phyloP scores from a whole-genome alignment of 805 yeast species.

The Wickerhamomyces chaumierensis region DNA sequence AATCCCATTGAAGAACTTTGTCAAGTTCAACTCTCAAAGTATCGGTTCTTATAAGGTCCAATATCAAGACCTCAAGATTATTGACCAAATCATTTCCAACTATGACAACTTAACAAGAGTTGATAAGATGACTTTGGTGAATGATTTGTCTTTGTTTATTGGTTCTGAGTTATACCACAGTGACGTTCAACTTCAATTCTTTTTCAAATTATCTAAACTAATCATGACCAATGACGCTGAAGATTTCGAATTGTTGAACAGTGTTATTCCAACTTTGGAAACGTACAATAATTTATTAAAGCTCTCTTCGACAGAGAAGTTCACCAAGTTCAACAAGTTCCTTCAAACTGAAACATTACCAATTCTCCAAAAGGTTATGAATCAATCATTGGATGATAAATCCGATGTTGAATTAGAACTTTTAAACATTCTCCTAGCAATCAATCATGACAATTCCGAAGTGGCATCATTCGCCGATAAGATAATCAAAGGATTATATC shows the following conservation, averaged over 20 bases:
- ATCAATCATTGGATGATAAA: slow-evolving; percentile 24
- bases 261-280: slow-evolving; percentile 19
- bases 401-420: slow-evolving; percentile 29
- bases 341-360: slow-evolving; percentile 5
- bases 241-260: slow-evolving; percentile 18
- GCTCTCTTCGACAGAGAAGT: slow-evolving; percentile 4
- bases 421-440: slow-evolving; percentile 30
- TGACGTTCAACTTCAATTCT: slow-evolving; percentile 18
- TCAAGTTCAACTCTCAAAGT: slow-evolving; percentile 32
- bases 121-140: slow-evolving; percentile 22
- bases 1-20: slow-evolving; percentile 18
- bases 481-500: slow-evolving; percentile 36
- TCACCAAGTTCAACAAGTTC: slow-evolving; percentile 8
- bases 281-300: slow-evolving; percentile 12
- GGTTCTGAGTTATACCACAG: slow-evolving; percentile 19
- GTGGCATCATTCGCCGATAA: slow-evolving; percentile 23
- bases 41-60: slow-evolving; percentile 38
- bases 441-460: slow-evolving; percentile 21
- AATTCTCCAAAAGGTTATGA: slow-evolving; percentile 26
- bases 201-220: slow-evolving; percentile 16
- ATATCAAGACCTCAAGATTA: slow-evolving; percentile 25
- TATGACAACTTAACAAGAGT: slow-evolving; percentile 13
- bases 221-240: slow-evolving; percentile 4
- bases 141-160: slow-evolving; percentile 22
- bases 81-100: slow-evolving; percentile 16